Base-by-base conservation (phyloP, 805 yeast species). In the Metschnikowia amazonensis region DNA sequence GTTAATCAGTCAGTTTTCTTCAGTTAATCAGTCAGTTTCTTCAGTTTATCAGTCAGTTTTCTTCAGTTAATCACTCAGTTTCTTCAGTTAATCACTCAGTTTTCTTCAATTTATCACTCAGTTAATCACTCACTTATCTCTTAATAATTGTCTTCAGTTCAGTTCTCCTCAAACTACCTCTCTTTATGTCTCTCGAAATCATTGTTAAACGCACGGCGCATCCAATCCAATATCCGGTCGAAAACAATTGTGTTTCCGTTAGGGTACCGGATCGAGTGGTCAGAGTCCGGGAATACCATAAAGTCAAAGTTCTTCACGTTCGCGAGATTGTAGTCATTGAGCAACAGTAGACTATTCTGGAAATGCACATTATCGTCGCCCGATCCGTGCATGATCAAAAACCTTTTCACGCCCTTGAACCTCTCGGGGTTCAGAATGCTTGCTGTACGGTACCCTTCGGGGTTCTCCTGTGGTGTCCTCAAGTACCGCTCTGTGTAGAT, bases 361-460 rank as follows among this genome's bases (percentile, higher is more conserved):
- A 90, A 80, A 66, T 94, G 98, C 37, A 94, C 99, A 57, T 94
- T 94, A 65, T 94, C 99, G 66, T 94, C 99, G 4, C 97, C 96
- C 0, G 97, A 83, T 1, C 99, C 99, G 60, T 92, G 99, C 88
- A 92, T 88, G 30, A 94, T 62, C 49, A 94, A 65, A 59, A 94
- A 89, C 58, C 98, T 74, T 38, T 74, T 74, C 17, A 61, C 60
- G 8, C 74, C 76, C 13, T 74, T 80, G 52, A 94, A 75, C 9
- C 74, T 74, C 1, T 76, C 74, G 20, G 77, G 77, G 42, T 85
- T 69, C 42, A 70, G 67, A 27, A 92, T 81, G 1, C 81, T 72
- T 1, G 86, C 72, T 7, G 51, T 53, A 3, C 60, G 59, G 62
- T 92, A 92, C 0, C 92, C 94, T 1, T 67, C 66, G 2, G 69